phyloP scores from a whole-genome alignment of 768 basidiomycete genomes.

The Rhodosporidiobolus sp. region DNA sequence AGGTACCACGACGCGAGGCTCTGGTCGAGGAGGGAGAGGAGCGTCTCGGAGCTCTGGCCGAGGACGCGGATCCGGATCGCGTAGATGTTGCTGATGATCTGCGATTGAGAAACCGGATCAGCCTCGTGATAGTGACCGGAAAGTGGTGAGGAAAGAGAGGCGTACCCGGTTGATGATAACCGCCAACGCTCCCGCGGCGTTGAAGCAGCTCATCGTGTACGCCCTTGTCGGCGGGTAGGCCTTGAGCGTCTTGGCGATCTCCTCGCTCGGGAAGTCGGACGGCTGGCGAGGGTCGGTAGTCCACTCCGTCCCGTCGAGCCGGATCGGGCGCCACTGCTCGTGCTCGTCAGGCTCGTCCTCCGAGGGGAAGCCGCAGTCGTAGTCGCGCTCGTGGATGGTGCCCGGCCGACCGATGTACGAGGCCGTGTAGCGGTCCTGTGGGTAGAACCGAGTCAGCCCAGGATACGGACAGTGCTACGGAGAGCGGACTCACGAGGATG shows the following conservation, averaged over 20 bases:
- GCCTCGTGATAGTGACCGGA: too few species aligned
- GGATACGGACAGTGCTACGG: background rate
- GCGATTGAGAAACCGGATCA: background rate
- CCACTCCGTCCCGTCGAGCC: constrained; percentile 44
- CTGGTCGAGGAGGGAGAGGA: constrained; percentile 46
- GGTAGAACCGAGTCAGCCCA: background rate
- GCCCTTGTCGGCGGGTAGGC: constrained; percentile 22
- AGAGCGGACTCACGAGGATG: constrained; percentile 38
- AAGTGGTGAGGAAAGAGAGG: background rate
- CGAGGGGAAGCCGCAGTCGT: constrained; percentile 45
- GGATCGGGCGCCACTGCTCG: constrained; percentile 45
- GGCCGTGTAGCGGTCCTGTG: constrained; percentile 32
- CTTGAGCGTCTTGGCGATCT: constrained; percentile 17
- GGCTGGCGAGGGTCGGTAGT: constrained; percentile 18
- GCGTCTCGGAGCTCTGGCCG: constrained; percentile 41
- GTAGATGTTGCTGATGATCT: constrained; percentile 46
- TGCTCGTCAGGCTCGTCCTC: constrained; percentile 47
- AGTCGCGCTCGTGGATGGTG: constrained; percentile 46
- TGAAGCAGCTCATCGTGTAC: constrained; percentile 45
- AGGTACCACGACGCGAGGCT: constrained; percentile 45
- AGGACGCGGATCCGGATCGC: constrained; percentile 44
- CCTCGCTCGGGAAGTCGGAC: constrained; percentile 18
- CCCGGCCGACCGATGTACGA: constrained; percentile 33
- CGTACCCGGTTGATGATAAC: constrained; percentile 43
- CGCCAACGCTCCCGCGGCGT: constrained; percentile 43